These are phyloP conservation scores for Mrakia gelida DNA, from an alignment of 768 basidiomycete genomes.

Conservation along the genomic window DNA sequence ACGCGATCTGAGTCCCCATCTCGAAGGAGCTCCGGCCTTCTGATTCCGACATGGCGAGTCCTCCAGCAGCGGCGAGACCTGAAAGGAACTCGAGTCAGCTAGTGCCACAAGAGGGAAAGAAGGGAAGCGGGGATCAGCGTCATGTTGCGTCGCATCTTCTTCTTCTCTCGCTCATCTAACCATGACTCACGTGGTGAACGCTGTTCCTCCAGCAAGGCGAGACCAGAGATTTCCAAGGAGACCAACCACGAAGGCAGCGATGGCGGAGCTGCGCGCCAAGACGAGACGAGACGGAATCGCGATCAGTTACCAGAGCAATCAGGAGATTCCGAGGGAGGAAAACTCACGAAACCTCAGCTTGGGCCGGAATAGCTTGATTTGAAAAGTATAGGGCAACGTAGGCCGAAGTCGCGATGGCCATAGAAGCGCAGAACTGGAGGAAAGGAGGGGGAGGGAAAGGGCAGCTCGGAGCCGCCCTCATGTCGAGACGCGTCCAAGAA, in stretches of 20 bases:
- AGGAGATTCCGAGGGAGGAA: not conserved
- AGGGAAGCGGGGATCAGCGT: not conserved
- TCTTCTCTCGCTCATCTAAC: too few relatives aligned
- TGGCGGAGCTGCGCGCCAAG: too few relatives aligned
- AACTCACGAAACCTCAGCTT: slow-evolving; percentile 19
- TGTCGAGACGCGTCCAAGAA: not conserved
- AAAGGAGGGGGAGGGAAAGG: not conserved
- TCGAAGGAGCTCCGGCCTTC: slow-evolving; percentile 13
- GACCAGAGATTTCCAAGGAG: slow-evolving; percentile 21
- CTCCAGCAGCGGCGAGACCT: slow-evolving; percentile 4
- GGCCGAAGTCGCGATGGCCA: not conserved
- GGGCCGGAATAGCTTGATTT: not conserved
- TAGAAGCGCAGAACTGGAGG: not conserved
- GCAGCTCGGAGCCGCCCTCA: not conserved
- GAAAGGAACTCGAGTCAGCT: too few relatives aligned
- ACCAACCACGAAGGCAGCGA: slow-evolving; percentile 21
- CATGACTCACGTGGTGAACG: slow-evolving; percentile 24
- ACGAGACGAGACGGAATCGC: not conserved
- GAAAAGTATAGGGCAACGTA: slow-evolving; percentile 22
- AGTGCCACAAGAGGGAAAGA: not conserved
- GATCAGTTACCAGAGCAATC: too few relatives aligned
- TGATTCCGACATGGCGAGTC: slow-evolving; percentile 13
- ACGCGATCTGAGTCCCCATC: slow-evolving; percentile 18
- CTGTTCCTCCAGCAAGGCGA: slow-evolving; percentile 30
- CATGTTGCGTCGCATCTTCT: too few relatives aligned